phyloP scores from a whole-genome alignment of 1,139 yeast genomes.

The Debaryomyces robertsiae region DNA sequence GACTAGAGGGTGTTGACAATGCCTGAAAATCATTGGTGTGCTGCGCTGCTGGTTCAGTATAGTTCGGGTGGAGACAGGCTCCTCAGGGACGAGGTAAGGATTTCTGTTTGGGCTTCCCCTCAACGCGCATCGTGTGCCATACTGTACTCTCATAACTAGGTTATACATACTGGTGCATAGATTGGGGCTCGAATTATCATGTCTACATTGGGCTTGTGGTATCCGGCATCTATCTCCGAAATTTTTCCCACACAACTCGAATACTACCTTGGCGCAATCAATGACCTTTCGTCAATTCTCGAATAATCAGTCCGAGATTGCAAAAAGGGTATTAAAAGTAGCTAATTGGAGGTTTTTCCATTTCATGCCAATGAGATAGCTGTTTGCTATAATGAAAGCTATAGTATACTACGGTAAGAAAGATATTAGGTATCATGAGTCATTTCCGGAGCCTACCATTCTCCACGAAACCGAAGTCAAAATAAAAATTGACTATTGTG shows the following conservation, averaged over 20 bases:
- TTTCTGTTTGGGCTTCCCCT: too few species aligned
- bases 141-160: too few species aligned
- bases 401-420: slow-evolving; percentile 54
- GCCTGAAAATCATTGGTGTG: slow-evolving; percentile 2
- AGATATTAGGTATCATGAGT: slow-evolving; percentile 46
- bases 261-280: neutral
- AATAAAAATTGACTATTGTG: slow-evolving; percentile 54
- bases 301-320: slow-evolving; percentile 9
- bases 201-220: too few species aligned
- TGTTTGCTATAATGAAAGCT: slow-evolving; percentile 48
- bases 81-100: too few species aligned
- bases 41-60: neutral
- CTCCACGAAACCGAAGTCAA: slow-evolving; percentile 50
- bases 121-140: too few species aligned
- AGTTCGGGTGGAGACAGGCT: too few species aligned
- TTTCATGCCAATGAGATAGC: too few species aligned
- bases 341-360: slow-evolving; percentile 1
- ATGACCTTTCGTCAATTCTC: slow-evolving; percentile 5
- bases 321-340: too few species aligned
- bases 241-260: too few species aligned
- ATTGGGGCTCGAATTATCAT: too few species aligned
- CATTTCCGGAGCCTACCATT: slow-evolving; percentile 48
- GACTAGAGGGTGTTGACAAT: neutral
- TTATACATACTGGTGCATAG: too few species aligned
- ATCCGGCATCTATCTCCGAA: too few species aligned